These are phyloP conservation scores for Yamadazyma sp. DNA, from an alignment of 805 yeast species.

Conservation along the genomic window DNA sequence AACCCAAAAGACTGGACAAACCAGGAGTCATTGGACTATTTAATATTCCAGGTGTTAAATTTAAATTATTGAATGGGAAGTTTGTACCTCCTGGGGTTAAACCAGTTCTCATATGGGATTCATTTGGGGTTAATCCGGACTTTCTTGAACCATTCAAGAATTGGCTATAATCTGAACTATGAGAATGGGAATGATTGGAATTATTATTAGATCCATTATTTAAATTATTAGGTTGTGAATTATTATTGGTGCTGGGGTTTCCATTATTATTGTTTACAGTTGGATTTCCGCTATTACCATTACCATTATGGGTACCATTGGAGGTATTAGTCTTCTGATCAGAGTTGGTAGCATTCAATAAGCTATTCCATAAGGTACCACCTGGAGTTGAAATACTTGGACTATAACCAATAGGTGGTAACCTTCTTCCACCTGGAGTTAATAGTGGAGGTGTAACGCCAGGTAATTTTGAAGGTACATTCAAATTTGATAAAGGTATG, in stretches of 20 bases:
- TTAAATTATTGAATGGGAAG: slow-evolving; percentile 34
- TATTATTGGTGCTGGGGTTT: slow-evolving; percentile 1
- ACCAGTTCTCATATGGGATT: slow-evolving; percentile 68
- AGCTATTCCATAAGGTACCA: slow-evolving; percentile 44
- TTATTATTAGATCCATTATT: slow-evolving; percentile 1
- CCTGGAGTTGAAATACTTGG: slow-evolving; percentile 53
- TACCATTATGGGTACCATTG: not conserved
- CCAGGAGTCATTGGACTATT: slow-evolving; percentile 50
- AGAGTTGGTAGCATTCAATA: slow-evolving; percentile 38
- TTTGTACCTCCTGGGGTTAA: slow-evolving; percentile 55
- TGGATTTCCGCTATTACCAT: not conserved
- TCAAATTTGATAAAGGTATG: slow-evolving; percentile 28
- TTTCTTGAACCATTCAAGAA: slow-evolving; percentile 34
- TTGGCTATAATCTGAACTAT: slow-evolving; percentile 18
- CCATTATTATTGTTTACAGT: not conserved
- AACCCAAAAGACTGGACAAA: slow-evolving; percentile 36
- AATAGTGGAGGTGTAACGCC: slow-evolving; percentile 47
- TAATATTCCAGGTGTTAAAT: slow-evolving; percentile 38
- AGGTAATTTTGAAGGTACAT: slow-evolving; percentile 24
- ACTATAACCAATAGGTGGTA: slow-evolving; percentile 51
- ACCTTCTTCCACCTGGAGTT: slow-evolving; percentile 59
- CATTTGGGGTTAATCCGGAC: slow-evolving; percentile 74
- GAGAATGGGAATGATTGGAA: slow-evolving; percentile 3
- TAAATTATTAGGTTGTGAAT: slow-evolving; percentile 1
- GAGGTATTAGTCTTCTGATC: not conserved